Evolutionary conservation across 305 asterid species (phyloP), one percentile per base, ranked within the genome.

Genomic region (Solanum hybrid): DNA sequence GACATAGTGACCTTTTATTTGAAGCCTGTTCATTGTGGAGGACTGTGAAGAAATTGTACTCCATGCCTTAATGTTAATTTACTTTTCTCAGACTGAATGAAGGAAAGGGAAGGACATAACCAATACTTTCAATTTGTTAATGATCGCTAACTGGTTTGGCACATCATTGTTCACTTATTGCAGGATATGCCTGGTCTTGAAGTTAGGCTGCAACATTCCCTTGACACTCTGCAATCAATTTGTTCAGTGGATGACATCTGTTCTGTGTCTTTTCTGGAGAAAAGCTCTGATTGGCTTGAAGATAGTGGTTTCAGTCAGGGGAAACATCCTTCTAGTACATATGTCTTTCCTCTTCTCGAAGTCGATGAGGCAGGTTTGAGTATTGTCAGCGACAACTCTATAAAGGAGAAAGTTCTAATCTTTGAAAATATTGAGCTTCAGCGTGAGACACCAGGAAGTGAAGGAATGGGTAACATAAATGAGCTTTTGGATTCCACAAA

Each of bases 311-410:
- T 91, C 76, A 88, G 89, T 91, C 91, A 88, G 90, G 96, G 93
- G 86, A 90, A 91, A 89, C 81, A 38, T 87, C 88, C 78, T 82
- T 90, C 93, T 90, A 86, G 87, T 87, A 85, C 66, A 73, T 86
- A 85, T 75, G 40, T 88, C 64, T 95, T 97, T 92, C 98, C 95
- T 88, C 95, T 92, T 89, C 93, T 95, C 90, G 99, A 97, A 93
- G 93, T 95, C 89, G 93, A 93, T 51, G 94, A 92, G 91, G 95
- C 94, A 89, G 89, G 93, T 90, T 90, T 94, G 91, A 93, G 91
- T 84, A 91, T 92, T 89, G 91, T 86, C 79, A 93, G 88, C 46
- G 92, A 90, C 87, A 90, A 72, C 79, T 87, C 87, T 81, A 82
- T 78, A 35, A 88, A 90, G 91, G 94, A 94, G 90, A 95, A 93